Evolutionary conservation across 1,284 basidiomycete species (phyloP).

Genomic region (Heterobasidion irregulare): DNA sequence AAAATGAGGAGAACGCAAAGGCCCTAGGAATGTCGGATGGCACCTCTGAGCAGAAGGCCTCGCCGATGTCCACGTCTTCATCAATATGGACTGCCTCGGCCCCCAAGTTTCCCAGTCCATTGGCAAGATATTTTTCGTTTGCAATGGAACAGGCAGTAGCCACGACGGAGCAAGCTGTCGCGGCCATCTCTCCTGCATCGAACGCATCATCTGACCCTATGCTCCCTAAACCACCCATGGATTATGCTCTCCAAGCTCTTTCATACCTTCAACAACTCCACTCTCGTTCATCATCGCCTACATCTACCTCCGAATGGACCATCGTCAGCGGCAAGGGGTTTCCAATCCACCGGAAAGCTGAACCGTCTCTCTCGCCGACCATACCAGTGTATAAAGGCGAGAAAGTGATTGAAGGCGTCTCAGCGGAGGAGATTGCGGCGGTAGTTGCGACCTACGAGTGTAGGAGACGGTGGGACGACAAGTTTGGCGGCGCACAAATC

Average conservation of each 20-base stretch:
- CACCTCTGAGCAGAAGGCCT: slow-evolving; percentile 6
- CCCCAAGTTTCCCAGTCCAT: slow-evolving; percentile 61
- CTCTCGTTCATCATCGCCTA: slow-evolving; percentile 27
- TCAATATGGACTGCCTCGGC: slow-evolving; percentile 36
- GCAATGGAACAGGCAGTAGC: slow-evolving; percentile 67
- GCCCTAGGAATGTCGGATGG: slow-evolving; percentile 9
- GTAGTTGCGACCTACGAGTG: slow-evolving; percentile 67
- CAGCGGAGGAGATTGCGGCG: slow-evolving; percentile 84
- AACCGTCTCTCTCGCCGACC: slow-evolving; percentile 70
- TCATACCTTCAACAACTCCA: slow-evolving; percentile 75
- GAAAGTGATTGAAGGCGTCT: slow-evolving; percentile 90
- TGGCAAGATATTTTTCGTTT: slow-evolving; percentile 64
- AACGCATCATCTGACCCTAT: slow-evolving; percentile 36
- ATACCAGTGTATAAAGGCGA: slow-evolving; percentile 86
- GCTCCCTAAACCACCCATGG: slow-evolving; percentile 58
- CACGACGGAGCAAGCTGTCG: slow-evolving; percentile 66
- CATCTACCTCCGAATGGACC: slow-evolving; percentile 64
- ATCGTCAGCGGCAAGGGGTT: slow-evolving; percentile 77
- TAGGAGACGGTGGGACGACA: slow-evolving; percentile 80
- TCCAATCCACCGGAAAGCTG: slow-evolving; percentile 69
- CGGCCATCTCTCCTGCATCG: slow-evolving; percentile 53
- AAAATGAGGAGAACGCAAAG: slow-evolving; percentile 20
- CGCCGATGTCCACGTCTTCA: slow-evolving; percentile 4
- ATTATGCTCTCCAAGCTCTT: slow-evolving; percentile 73
- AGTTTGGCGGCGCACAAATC: slow-evolving; percentile 60